phyloP scores from a whole-genome alignment of 176 grass and related monocot genomes.

The Eragrostis curvula region DNA sequence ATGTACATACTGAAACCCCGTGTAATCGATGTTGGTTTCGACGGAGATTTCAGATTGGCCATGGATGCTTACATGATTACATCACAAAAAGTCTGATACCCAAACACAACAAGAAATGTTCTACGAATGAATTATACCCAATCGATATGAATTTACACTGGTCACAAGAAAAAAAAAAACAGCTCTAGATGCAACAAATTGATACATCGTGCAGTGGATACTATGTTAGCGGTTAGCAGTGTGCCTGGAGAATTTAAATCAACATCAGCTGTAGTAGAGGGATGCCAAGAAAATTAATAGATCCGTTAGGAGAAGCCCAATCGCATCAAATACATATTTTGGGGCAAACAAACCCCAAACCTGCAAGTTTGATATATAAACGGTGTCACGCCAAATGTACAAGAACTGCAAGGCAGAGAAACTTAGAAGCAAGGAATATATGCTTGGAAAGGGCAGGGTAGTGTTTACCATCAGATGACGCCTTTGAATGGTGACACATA shows the following conservation, averaged over 20 bases:
- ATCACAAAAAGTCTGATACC: background rate
- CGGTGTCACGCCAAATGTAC: background rate
- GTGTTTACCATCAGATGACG: slow-evolving; percentile 88
- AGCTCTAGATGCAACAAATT: background rate
- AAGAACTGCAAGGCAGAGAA: background rate
- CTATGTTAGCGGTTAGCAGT: slow-evolving; percentile 4
- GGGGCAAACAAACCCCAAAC: slow-evolving; percentile 99
- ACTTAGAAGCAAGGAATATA: background rate
- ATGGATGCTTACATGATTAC: background rate
- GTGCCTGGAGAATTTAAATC: background rate
- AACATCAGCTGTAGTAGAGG: slow-evolving; percentile 60
- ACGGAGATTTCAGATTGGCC: background rate
- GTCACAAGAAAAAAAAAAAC: background rate
- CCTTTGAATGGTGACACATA: slow-evolving; percentile 93
- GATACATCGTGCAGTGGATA: background rate
- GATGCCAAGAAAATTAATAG: slow-evolving; percentile 64
- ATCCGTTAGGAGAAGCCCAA: slow-evolving; percentile 86
- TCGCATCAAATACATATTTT: slow-evolving; percentile 90
- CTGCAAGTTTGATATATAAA: slow-evolving; percentile 53
- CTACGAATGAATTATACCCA: background rate
- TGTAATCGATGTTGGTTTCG: background rate
- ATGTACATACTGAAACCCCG: background rate
- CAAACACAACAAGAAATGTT: background rate
- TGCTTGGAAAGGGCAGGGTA: background rate
- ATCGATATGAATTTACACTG: background rate